These are phyloP conservation scores for Flaveria linearis DNA, from an alignment of 129 eudicot genomes.

Conservation along the genomic window DNA sequence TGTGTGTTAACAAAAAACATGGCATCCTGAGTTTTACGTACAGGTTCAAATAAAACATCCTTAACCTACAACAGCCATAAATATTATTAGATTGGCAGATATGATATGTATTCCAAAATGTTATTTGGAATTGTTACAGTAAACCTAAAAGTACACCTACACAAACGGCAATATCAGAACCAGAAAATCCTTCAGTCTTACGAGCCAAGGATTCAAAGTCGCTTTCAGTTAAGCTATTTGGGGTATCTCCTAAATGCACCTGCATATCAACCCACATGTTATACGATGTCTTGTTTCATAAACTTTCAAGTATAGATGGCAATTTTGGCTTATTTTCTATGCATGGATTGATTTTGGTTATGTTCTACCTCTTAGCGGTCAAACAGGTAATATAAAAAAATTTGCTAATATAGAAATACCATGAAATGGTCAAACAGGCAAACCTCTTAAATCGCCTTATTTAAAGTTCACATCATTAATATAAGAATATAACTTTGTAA, in stretches of 20 bases:
- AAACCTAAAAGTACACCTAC: slow-evolving; percentile 50
- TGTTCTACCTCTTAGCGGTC: not conserved
- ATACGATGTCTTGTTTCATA: not conserved
- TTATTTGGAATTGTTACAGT: not conserved
- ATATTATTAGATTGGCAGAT: slow-evolving; percentile 9
- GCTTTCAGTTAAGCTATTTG: slow-evolving; percentile 86
- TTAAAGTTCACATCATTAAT: not conserved
- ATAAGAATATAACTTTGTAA: not conserved
- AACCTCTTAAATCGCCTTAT: slow-evolving; percentile 5
- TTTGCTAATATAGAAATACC: not conserved
- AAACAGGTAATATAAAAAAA: not conserved
- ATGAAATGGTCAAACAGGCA: not conserved
- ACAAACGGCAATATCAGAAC: slow-evolving; percentile 97
- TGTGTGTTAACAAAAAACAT: slow-evolving; percentile 76
- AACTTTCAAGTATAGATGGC: not conserved
- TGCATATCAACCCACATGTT: slow-evolving; percentile 36
- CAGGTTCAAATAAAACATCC: slow-evolving; percentile 98
- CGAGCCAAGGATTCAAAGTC: slow-evolving; percentile 83
- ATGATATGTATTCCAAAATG: not conserved
- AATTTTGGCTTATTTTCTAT: not conserved
- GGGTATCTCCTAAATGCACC: slow-evolving; percentile 99
- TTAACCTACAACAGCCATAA: slow-evolving; percentile 60
- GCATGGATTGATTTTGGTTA: not conserved
- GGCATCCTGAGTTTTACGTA: slow-evolving; percentile 99
- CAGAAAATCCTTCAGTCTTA: slow-evolving; percentile 96